Evolutionary conservation across 73 alveolate species (phyloP).

Genomic region (Paramecium tetraurelia): DNA sequence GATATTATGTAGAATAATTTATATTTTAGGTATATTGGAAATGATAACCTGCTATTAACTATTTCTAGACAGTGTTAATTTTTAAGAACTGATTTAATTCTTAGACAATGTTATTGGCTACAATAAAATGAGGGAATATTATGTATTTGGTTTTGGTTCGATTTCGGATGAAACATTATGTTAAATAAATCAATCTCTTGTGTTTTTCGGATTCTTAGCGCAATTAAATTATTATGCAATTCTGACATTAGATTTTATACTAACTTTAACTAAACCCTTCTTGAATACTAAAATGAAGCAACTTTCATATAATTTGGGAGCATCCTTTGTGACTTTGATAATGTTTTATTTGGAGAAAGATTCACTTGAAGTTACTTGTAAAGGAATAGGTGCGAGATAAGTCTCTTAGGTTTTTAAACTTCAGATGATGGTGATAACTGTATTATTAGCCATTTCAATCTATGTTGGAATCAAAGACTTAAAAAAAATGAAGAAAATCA

Average conservation of each 20-base stretch:
- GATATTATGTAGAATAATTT: neutral
- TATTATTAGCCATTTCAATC: neutral
- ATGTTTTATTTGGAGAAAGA: neutral
- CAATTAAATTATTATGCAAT: conserved; percentile 3
- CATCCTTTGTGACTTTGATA: neutral
- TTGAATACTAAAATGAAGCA: neutral
- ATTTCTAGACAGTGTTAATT: neutral
- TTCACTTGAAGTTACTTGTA: neutral
- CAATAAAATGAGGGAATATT: neutral
- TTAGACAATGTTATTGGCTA: neutral
- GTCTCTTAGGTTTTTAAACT: neutral
- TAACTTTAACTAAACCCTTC: conserved; percentile 25
- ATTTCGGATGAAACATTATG: neutral
- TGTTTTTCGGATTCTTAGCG: neutral
- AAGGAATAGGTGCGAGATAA: neutral
- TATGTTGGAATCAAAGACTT: neutral
- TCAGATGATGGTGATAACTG: neutral
- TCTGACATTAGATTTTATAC: conserved; percentile 15
- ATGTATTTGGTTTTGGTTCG: neutral
- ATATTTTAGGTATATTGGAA: conserved; percentile 11
- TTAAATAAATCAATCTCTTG: neutral
- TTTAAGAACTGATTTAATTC: neutral
- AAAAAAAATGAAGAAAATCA: neutral
- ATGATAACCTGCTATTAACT: conserved; percentile 26
- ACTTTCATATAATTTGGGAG: neutral